Evolutionary conservation across 129 eudicot genomes (phyloP), one percentile per base, ranked within the genome.

Genomic region (Flaveria trinervia): DNA sequence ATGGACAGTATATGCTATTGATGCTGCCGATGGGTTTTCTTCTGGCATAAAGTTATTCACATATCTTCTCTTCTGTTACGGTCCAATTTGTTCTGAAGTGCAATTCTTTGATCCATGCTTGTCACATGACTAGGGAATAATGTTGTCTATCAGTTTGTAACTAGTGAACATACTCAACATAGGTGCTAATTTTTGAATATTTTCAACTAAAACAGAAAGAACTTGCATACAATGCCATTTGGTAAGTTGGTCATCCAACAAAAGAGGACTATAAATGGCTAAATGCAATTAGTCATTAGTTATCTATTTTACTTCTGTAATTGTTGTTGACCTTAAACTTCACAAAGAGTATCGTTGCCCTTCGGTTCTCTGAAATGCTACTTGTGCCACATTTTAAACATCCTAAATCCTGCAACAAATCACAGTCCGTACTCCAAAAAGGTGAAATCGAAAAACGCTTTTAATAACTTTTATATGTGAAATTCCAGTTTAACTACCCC

Each of bases 241-340:
- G 50, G 65, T 55, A 72, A 33, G 36, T 30, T 54, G 60, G 60
- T 54, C 60, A 54, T 54, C 25, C 60, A 54, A 48, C 57, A 48
- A 22, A 45, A 22, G 16, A 66, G 25, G 20, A 68, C 57, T 68
- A 12, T 45, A 17, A 55, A 55, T 55, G 61, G 11, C 4, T 17
- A 55, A 70, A 70, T 16, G 65, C 16, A 44, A 71, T 52, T 25
- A 12, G 3, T 72, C 14, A n/a, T 15, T 28, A 26, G 11, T 71
- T 71, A 25, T 25, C 46, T 28, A 10, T 39, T 5, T 15, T 18
- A 20, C 15, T 56, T 56, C 7, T 71, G 75, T 49, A 50, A 25
- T 50, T 56, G 23, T 56, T n/a, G 28, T 22, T 56, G 64, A 56
- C 64, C 64, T 56, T 56, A 18, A 55, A 7, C 62, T 55, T 55